Conservation (phyloP, 2,329 filamentous ascomycete species). For the Ustilaginoidea virens region DNA sequence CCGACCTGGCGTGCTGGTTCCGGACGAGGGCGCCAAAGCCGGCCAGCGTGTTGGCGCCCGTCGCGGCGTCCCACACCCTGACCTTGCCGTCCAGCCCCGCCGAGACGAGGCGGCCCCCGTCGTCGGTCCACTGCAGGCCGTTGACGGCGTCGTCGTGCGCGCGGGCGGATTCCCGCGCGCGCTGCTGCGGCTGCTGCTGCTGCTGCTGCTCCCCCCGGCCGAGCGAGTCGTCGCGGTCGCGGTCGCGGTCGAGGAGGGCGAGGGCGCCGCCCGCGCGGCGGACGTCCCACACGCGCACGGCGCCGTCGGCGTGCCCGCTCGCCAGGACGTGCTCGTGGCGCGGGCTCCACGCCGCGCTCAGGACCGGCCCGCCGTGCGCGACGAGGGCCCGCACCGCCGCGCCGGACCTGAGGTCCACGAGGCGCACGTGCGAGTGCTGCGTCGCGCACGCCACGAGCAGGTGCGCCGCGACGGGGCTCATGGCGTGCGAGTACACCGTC, state of each 20-base stretch:
- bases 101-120: conserved; percentile 61
- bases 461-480: conserved; percentile 57
- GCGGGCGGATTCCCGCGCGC: conserved; percentile 35
- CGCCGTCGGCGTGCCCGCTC: conserved; percentile 73
- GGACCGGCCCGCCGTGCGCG: conserved; percentile 50
- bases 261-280: conserved; percentile 62
- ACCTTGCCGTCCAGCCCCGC: conserved; percentile 73
- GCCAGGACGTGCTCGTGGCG: conserved; percentile 64
- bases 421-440: conserved; percentile 66
- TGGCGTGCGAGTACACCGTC: conserved; percentile 61
- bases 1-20: conserved; percentile 50
- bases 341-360: conserved; percentile 70
- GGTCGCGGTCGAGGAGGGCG: conserved; percentile 66
- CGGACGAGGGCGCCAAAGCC: conserved; percentile 74
- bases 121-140: conserved; percentile 69
- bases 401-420: conserved; percentile 76
- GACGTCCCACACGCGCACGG: conserved; percentile 75
- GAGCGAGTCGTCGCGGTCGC: conserved; percentile 73
- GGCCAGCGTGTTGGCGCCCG: conserved; percentile 72
- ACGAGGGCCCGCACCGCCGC: conserved; percentile 54
- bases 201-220: conserved; percentile 39
- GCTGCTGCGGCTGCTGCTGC: no score
- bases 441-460: conserved; percentile 79
- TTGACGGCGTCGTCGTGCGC: conserved; percentile 78
- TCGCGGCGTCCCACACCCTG: conserved; percentile 71